A percentile compares a stretch with the other conserved stretches of the same genome.
Evolutionary conservation across 352 stramenopile genomes (phyloP).

Genomic region (Phytophthora megakarya): DNA sequence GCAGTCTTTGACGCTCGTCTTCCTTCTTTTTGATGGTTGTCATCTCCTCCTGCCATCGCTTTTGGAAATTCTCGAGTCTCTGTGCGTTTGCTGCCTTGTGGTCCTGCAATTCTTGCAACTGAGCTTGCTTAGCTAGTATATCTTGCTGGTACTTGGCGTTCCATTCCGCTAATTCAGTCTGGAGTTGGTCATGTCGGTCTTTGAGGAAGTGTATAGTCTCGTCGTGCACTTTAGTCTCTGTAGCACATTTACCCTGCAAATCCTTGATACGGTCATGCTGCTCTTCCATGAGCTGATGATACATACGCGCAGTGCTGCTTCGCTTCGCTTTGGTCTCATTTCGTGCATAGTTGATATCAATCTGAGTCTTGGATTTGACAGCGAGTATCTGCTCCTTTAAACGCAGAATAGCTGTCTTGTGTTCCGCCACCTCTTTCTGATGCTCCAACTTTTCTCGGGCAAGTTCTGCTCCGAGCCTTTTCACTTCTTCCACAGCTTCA

Average conservation of each 20-base stretch:
- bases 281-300: constrained; percentile 82
- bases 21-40: constrained; percentile 72
- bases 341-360: constrained; percentile 79
- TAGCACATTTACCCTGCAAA: constrained; percentile 61
- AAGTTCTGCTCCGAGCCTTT: constrained; percentile 82
- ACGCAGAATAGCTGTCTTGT: constrained; percentile 67
- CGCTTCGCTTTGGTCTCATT: constrained; percentile 88
- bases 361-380: constrained; percentile 85
- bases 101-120: constrained; percentile 62
- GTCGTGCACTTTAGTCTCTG: constrained; percentile 74
- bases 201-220: constrained; percentile 83
- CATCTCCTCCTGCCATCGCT: constrained; percentile 78
- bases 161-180: constrained; percentile 71
- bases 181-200: constrained; percentile 74
- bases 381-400: constrained; percentile 87
- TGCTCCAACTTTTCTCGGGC: constrained; percentile 78
- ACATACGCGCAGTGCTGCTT: constrained; percentile 75
- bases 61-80: constrained; percentile 68
- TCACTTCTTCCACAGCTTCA: constrained; percentile 87
- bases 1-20: constrained; percentile 65
- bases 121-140: constrained; percentile 67
- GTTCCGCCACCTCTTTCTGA: constrained; percentile 74
- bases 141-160: constrained; percentile 84
- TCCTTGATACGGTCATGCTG: constrained; percentile 74
- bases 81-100: constrained; percentile 62